Percentiles rank a stretch among this genome's conserved stretches.
phyloP scores from a whole-genome alignment of 169 alveolate genomes.

The Condylostoma magnum region DNA sequence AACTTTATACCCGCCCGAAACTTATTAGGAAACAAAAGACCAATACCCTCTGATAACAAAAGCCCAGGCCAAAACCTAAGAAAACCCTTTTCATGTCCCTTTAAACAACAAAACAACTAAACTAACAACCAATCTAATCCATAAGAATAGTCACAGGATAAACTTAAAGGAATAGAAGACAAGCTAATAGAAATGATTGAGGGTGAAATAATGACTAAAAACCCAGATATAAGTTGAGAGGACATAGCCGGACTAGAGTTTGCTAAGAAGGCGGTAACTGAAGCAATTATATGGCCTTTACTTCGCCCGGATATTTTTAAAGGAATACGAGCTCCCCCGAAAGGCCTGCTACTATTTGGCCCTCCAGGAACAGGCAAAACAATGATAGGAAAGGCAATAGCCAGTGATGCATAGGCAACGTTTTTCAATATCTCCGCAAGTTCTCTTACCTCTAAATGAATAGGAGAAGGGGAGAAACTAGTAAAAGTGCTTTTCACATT shows the following conservation, averaged over 20 bases:
- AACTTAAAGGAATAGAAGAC: conserved; percentile 25
- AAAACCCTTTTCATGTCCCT: too few relatives aligned
- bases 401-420: conserved; percentile 81
- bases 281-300: conserved; percentile 84
- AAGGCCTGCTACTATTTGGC: conserved; percentile 87
- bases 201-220: conserved; percentile 72
- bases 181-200: conserved; percentile 50
- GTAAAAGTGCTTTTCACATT: conserved; percentile 81
- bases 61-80: too few relatives aligned
- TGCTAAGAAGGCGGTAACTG: conserved; percentile 80
- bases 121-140: too few relatives aligned
- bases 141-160: too few relatives aligned
- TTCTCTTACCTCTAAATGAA: conserved; percentile 85
- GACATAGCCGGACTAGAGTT: conserved; percentile 87
- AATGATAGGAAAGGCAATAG: conserved; percentile 89
- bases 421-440: conserved; percentile 86
- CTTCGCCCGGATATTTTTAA: conserved; percentile 81
- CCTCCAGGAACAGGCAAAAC: conserved; percentile 95
- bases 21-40: too few relatives aligned
- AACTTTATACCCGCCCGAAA: too few relatives aligned
- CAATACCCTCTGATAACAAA: too few relatives aligned
- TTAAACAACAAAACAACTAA: too few relatives aligned
- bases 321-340: conserved; percentile 83
- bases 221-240: conserved; percentile 63
- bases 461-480: conserved; percentile 91